Base-by-base conservation (phyloP, 768 basidiomycete genomes). In the Pleurotus sapidus region DNA sequence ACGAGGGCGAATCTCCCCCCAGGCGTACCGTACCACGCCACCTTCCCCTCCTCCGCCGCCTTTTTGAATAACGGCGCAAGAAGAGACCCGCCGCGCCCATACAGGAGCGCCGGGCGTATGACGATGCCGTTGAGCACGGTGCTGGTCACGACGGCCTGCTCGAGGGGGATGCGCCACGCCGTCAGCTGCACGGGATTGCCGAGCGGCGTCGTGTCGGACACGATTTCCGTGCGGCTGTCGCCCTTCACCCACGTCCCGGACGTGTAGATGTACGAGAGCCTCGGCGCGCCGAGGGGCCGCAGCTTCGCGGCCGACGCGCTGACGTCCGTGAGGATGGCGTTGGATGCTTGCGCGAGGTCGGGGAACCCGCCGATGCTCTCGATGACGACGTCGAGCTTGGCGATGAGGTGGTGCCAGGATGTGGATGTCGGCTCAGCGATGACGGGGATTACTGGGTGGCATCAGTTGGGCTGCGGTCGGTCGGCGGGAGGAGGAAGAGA, bases 241-340 rank as follows among this genome's bases (percentile, higher is more conserved):
- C 73, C 71, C 57, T 77, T 72, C 6, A 76, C 69, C 79, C 78
- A 80, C 0, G 72, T 70, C 7, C 79, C 79, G 0, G 76, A 77
- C 7, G 74, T 74, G 61, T 76, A 75, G 59, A 81, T 77, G 63
- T 74, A 81, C 0, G 73, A 66, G 34, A 78, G 65, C 60, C 77
- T 76, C 2, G 77, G 69, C 0, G 73, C 68, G 42, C 62, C 60
- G 0, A 60, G 23, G 1, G 73, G 69, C 3, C 74, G 71, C 9
- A 62, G 53, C 2, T 53, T 46, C 48, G 58, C 17, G 4, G 67
- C 68, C n/a, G 68, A 66, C 1, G 65, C 58, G 4, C 64, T 57
- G 17, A 65, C 60, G 3, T 67, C 68, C 5, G 62, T 49, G 51
- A 71, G 63, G 18, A 49, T 24, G 20, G 72, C 54, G 6, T 59